These are phyloP conservation scores for Collybia sp. DNA, from an alignment of 768 basidiomycete species.

Conservation along the genomic window DNA sequence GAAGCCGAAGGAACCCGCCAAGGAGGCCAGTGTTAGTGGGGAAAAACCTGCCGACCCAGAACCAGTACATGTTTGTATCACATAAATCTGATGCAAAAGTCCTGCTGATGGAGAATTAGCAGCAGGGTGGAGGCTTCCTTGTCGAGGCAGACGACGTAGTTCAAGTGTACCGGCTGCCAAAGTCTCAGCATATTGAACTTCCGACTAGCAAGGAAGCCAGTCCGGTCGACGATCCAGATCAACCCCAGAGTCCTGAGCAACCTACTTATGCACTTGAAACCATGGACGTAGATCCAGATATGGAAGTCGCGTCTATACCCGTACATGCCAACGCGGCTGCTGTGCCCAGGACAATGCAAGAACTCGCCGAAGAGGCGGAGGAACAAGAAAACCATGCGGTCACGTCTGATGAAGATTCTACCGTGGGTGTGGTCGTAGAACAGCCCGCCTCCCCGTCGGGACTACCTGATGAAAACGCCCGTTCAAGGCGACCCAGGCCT, in stretches of 20 bases:
- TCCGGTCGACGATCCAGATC: neutral
- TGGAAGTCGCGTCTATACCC: conserved; percentile 9
- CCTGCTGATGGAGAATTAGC: neutral
- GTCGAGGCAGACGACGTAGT: conserved; percentile 70
- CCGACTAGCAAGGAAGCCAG: neutral
- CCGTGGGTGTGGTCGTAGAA: no score
- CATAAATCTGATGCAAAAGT: neutral
- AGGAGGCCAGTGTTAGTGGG: conserved; percentile 8
- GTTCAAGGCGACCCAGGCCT: conserved; percentile 8
- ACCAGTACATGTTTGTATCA: conserved; percentile 11
- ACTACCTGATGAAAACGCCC: neutral
- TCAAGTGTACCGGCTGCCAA: conserved; percentile 66
- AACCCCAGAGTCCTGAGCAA: conserved; percentile 13
- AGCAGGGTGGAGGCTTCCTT: conserved; percentile 56
- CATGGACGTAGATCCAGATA: conserved; percentile 29
- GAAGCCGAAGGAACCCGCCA: conserved; percentile 14
- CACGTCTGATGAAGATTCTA: no score
- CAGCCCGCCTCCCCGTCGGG: neutral
- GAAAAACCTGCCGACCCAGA: conserved; percentile 10
- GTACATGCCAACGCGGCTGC: conserved; percentile 8
- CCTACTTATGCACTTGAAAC: conserved; percentile 31
- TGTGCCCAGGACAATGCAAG: conserved; percentile 56
- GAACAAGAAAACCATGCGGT: no score
- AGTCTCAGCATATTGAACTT: conserved; percentile 36
- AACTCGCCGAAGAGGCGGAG: conserved; percentile 50